Evolutionary conservation across 2,329 filamentous ascomycete species (phyloP).

Genomic region (Rhynchosporium secalis): DNA sequence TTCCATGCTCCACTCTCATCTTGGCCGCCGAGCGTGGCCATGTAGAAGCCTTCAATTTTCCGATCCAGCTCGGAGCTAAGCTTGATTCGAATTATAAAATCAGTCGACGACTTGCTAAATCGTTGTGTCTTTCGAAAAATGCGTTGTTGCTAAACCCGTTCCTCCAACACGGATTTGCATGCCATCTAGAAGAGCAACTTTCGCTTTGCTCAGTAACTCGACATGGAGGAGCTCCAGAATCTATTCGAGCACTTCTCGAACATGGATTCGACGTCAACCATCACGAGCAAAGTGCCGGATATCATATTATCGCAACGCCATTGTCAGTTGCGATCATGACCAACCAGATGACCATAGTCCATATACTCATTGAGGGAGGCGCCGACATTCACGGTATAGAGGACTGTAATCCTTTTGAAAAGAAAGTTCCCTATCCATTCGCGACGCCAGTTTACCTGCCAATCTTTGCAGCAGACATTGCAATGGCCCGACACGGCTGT

Average conservation of each 20-base stretch:
- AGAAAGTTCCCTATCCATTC: background rate
- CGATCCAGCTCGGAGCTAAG: background rate
- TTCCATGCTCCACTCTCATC: background rate
- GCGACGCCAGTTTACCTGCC: background rate
- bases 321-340: background rate
- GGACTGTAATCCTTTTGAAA: constrained; percentile 1
- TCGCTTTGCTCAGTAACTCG: background rate
- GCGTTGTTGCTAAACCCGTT: background rate
- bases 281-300: background rate
- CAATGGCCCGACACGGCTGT: background rate
- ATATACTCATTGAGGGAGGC: constrained; percentile 1
- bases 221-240: background rate
- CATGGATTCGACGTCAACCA: background rate
- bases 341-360: background rate
- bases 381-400: constrained; percentile 1
- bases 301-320: background rate
- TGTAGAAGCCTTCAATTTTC: background rate
- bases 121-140: background rate
- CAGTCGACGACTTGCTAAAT: background rate
- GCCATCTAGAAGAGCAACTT: background rate
- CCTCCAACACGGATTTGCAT: background rate
- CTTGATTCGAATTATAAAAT: background rate
- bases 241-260: background rate
- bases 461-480: background rate
- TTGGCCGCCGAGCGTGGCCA: constrained; percentile 1